Base-by-base conservation (phyloP, 1,139 yeast species). In the Sugiyamaella grinbergsii region DNA sequence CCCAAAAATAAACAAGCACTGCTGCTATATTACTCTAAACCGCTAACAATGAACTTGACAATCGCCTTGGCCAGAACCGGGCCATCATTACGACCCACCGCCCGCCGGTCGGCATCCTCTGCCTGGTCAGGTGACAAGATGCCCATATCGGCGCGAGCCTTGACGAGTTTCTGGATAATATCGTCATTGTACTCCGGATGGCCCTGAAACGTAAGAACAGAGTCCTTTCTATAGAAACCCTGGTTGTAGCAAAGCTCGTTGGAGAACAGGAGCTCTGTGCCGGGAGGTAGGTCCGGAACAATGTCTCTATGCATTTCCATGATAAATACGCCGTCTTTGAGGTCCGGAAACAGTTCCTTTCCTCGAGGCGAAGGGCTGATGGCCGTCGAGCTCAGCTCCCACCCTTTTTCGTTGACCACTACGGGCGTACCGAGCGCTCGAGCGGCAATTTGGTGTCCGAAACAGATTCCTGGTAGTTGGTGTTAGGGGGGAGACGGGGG, bases 361-460 rank as follows among this genome's bases (percentile, higher is more conserved):
- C 71, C 65, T 13, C 44, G 49, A 1, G 68, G 68, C 51, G 81
- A 79, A 22, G 83, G 57, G 5, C 69, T 58, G n/a, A 87, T 70
- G 5, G 77, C 70, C 2, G 79, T 73, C 2, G 79, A 72, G 0
- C 95, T 90, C 45, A 79, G 70, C 66, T 89, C 96, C 88, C 93
- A 84, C 1, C 94, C 94, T 32, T 67, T 57, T 0, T 71, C 66
- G 65, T 82, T 85, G 53, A 81, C 72, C 5, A 72, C 80, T 3
- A 85, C 84, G 44, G 70, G 69, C 34, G 80, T 76, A 1, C 89
- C 93, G 43, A 87, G 68, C 5, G 84, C 81, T 52, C 83, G 75
- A 1, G 82, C 84, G 23, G 87, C 67, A 16, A 88, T 73, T 64
- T 90, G 97, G 66, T 89, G 96, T 2, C 96, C 97, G 65, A 87